These are phyloP conservation scores for Pythium volutum DNA, from an alignment of 352 stramenopile genomes.

Conservation along the genomic window DNA sequence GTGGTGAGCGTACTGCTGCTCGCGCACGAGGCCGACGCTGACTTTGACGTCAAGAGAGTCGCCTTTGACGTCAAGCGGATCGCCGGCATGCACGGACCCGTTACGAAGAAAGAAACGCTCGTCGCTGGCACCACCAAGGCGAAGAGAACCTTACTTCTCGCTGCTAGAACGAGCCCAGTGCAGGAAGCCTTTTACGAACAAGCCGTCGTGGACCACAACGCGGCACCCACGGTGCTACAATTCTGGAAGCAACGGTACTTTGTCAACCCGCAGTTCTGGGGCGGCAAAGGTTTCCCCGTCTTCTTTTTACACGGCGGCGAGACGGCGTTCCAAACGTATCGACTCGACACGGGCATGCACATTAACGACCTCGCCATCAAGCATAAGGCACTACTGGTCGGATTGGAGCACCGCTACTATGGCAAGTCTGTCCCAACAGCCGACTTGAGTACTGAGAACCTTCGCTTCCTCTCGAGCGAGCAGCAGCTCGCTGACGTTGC, in stretches of 20 bases:
- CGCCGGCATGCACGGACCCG: too few relatives aligned
- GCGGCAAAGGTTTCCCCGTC: slow-evolving; percentile 63
- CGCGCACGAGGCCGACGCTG: slow-evolving; percentile 1
- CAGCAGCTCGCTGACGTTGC: slow-evolving; percentile 91
- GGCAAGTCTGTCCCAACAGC: slow-evolving; percentile 87
- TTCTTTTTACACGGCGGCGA: slow-evolving; percentile 89
- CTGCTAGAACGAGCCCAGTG: slow-evolving; percentile 17
- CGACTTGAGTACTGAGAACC: slow-evolving; percentile 74
- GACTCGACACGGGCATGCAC: slow-evolving; percentile 67
- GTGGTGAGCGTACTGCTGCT: too few relatives aligned
- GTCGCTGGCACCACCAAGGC: too few relatives aligned
- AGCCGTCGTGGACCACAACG: slow-evolving; percentile 73
- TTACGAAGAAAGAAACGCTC: too few relatives aligned
- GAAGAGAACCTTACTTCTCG: too few relatives aligned
- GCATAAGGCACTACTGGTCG: slow-evolving; percentile 75
- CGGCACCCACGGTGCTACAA: slow-evolving; percentile 47
- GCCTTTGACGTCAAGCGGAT: neutral
- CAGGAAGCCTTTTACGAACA: slow-evolving; percentile 57
- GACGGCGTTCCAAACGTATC: slow-evolving; percentile 46
- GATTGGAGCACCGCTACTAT: slow-evolving; percentile 96
- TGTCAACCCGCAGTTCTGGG: slow-evolving; percentile 87
- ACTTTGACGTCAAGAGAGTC: neutral
- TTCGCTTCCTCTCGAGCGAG: slow-evolving; percentile 87
- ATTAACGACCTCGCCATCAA: slow-evolving; percentile 74
- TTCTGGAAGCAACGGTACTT: slow-evolving; percentile 89